Percentiles rank a stretch among this genome's conserved stretches.
These are phyloP conservation scores for Geranium incanum DNA, from an alignment of 441 rosid genomes.

Conservation along the genomic window DNA sequence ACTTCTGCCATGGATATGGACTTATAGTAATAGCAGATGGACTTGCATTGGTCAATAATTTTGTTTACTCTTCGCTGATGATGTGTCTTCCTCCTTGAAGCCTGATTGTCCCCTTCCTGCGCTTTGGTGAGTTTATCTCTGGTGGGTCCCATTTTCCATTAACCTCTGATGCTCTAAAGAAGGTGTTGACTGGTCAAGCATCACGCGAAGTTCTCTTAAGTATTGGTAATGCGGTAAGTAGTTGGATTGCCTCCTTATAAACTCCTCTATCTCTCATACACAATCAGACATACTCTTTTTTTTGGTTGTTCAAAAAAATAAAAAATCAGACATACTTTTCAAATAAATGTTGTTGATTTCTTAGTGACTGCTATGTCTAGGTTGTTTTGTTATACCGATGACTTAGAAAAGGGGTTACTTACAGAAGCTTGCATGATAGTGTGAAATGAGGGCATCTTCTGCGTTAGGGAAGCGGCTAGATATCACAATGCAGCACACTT, in stretches of 20 bases:
- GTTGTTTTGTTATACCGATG: not conserved
- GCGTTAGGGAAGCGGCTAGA: not conserved
- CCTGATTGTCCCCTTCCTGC: conserved; percentile 83
- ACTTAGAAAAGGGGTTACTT: not conserved
- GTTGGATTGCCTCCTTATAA: conserved; percentile 20
- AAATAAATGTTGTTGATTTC: not conserved
- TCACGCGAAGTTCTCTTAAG: conserved; percentile 66
- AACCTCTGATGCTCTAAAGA: conserved; percentile 83
- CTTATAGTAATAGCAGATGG: not conserved
- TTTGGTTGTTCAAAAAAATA: too few relatives aligned
- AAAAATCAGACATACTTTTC: too few relatives aligned
- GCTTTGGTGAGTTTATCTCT: conserved; percentile 69
- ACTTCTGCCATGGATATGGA: not conserved
- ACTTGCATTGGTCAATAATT: not conserved
- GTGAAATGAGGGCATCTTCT: not conserved
- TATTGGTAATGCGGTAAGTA: conserved; percentile 66
- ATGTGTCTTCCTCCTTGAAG: conserved; percentile 35
- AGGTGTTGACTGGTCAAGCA: conserved; percentile 79
- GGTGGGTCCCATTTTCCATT: conserved; percentile 90
- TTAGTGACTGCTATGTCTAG: not conserved
- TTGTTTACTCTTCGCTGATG: conserved; percentile 18
- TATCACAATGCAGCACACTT: not conserved
- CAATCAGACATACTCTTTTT: too few relatives aligned
- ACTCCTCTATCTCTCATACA: not conserved
- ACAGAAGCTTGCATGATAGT: not conserved